Evolutionary conservation across 768 basidiomycete species (phyloP), one percentile per base, ranked within the genome.

Genomic region (Nidularia pulvinata): DNA sequence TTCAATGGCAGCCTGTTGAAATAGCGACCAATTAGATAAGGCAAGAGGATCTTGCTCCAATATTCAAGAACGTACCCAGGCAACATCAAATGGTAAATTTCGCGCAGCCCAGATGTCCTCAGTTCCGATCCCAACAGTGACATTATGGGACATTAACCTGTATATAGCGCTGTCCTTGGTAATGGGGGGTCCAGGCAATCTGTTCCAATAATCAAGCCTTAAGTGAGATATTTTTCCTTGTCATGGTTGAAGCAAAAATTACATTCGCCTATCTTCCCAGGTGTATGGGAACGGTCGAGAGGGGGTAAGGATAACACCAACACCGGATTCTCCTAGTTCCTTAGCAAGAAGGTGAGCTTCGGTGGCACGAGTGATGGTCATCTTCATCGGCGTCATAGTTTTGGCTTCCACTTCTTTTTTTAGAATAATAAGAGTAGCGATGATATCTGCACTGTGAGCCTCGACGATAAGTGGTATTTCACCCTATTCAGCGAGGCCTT

Each of bases 381-480:
- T 58, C 55, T 71, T 77, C 47, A 90, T 75, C 6, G 62, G 59
- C 1, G 59, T 65, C 14, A 71, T 67, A 14, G 69, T 81, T 35
- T 62, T 67, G 9, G 65, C 55, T 60, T 89, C 85, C 1, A 87
- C 71, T 60, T 91, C 83, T 50, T 71, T 70, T 68, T 90, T 91
- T 52, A 96, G 74, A 25, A 78, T 65, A 45, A 96, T 74, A 34
- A 95, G 68, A 0, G 88, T 83, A 1, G 89, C 91, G 56, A 95
- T 95, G 49, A 89, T 75, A 66, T 95, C 94, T 4, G 91, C 93
- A 59, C 78, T 92, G 57, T 88, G 74, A 2, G 82, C 85, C 50
- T 87, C 82, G 7, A 93, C 73, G 9, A 96, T 88, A 5, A 97
- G 72, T 3, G 91, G 87, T 19, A 94, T 76, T 35, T 76, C 62